A percentile compares a stretch with the other conserved stretches of the same genome.
These are phyloP conservation scores for Alisma plantagoaquatica DNA, from an alignment of 106 monocot genomes.

Conservation along the genomic window DNA sequence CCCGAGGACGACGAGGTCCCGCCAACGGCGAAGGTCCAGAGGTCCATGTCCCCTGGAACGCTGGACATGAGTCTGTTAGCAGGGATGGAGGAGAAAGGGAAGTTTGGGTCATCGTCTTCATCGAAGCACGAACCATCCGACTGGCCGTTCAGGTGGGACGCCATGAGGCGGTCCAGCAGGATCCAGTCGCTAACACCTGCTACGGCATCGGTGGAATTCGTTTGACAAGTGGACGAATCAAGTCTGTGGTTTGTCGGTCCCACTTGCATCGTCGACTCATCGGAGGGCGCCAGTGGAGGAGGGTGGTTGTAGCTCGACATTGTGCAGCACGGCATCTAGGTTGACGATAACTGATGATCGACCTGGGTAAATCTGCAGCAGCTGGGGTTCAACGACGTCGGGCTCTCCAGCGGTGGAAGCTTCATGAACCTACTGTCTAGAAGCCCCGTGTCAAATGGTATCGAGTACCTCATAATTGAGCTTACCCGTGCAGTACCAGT, in stretches of 20 bases:
- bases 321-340: neutral
- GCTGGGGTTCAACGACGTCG: slow-evolving; percentile 2
- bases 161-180: slow-evolving; percentile 50
- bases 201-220: no score
- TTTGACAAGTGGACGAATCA: slow-evolving; percentile 15
- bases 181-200: no score
- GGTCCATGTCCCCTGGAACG: slow-evolving; percentile 42
- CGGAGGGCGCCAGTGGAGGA: neutral
- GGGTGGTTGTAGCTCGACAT: neutral
- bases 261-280: neutral
- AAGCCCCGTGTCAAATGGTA: slow-evolving; percentile 22
- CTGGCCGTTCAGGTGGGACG: no score
- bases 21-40: slow-evolving; percentile 67
- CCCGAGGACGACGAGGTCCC: slow-evolving; percentile 26
- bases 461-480: slow-evolving; percentile 7
- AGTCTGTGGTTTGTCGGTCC: neutral
- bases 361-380: neutral
- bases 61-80: neutral
- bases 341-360: no score
- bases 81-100: slow-evolving; percentile 25
- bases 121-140: no score
- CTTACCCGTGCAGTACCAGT: neutral
- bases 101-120: slow-evolving; percentile 24
- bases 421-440: slow-evolving; percentile 52
- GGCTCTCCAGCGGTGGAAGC: slow-evolving; percentile 68